Evolutionary conservation across 306 rosid species (phyloP).

Genomic region (Vicia faba): DNA sequence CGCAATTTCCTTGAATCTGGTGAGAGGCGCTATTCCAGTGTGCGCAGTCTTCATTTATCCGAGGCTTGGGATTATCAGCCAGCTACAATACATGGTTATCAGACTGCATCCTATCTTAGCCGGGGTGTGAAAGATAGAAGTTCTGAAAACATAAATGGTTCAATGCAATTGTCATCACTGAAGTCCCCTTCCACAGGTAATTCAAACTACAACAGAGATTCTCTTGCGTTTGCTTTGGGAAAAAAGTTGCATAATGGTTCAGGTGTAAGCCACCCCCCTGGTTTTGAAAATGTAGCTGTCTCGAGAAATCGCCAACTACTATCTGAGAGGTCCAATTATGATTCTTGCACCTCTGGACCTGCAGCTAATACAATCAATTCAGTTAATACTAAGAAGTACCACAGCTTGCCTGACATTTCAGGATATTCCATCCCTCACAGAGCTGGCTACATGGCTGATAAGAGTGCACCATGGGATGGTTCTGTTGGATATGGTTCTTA

Average conservation of each 20-base stretch:
- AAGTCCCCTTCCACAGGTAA: slow-evolving; percentile 55
- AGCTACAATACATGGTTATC: slow-evolving; percentile 79
- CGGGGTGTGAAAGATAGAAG: slow-evolving; percentile 53
- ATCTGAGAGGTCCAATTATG: slow-evolving; percentile 61
- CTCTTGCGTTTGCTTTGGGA: slow-evolving; percentile 63
- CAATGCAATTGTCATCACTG: slow-evolving; percentile 47
- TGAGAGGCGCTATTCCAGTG: slow-evolving; percentile 72
- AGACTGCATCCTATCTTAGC: slow-evolving; percentile 61
- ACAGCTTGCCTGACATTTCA: slow-evolving; percentile 83
- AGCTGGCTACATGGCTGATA: slow-evolving; percentile 53
- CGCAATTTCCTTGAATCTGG: slow-evolving; percentile 47
- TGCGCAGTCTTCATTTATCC: slow-evolving; percentile 65
- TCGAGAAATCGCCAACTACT: slow-evolving; percentile 61
- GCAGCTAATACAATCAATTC: slow-evolving; percentile 51
- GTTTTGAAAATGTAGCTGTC: slow-evolving; percentile 51
- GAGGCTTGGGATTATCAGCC: slow-evolving; percentile 78
- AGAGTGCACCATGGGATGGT: slow-evolving; percentile 57
- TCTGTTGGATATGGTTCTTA: slow-evolving; percentile 60
- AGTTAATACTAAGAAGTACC: slow-evolving; percentile 78
- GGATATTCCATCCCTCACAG: slow-evolving; percentile 54
- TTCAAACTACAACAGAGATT: slow-evolving; percentile 59
- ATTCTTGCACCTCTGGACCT: slow-evolving; percentile 48
- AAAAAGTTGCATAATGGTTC: slow-evolving; percentile 68
- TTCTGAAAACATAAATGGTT: slow-evolving; percentile 56
- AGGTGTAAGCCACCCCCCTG: slow-evolving; percentile 59